phyloP scores from a whole-genome alignment of 441 rosid genomes.

The Populus tomentosa region DNA sequence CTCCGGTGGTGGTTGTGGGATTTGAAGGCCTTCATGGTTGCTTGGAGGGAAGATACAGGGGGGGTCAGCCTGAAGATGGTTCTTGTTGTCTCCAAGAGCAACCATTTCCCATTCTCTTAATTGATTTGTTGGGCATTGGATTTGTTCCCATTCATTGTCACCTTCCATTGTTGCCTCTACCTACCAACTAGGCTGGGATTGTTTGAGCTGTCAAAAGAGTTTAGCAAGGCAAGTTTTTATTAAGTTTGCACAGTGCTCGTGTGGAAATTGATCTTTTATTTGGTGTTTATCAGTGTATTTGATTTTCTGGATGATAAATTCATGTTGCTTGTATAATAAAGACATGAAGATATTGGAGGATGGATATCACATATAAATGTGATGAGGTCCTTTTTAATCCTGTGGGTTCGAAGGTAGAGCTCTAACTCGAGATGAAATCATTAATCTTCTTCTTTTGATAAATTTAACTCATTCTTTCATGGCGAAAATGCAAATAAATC shows the following conservation, averaged over 20 bases:
- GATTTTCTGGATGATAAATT: background rate
- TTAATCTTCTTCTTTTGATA: too few species aligned
- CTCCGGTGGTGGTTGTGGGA: slow-evolving; percentile 4
- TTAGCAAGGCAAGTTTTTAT: background rate
- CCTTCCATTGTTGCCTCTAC: slow-evolving; percentile 18
- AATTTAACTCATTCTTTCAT: too few species aligned
- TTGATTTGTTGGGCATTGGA: slow-evolving; percentile 13
- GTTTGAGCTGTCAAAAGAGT: background rate
- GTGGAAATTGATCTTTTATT: background rate
- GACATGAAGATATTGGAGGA: background rate
- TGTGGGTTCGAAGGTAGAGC: too few species aligned
- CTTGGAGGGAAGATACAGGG: slow-evolving; percentile 26
- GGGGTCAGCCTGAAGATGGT: slow-evolving; percentile 5
- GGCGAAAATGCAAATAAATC: too few species aligned
- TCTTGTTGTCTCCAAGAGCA: background rate
- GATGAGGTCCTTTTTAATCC: too few species aligned
- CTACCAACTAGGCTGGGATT: background rate
- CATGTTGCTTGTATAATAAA: background rate
- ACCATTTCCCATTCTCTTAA: slow-evolving; percentile 14
- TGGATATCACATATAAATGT: background rate
- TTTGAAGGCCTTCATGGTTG: slow-evolving; percentile 22
- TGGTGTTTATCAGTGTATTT: background rate
- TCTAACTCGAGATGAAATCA: too few species aligned
- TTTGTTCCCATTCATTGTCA: slow-evolving; percentile 29
- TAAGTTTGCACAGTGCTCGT: background rate